These are phyloP conservation scores for Lecanicillium sp. DNA, from an alignment of 2,329 filamentous ascomycete species.

Conservation along the genomic window DNA sequence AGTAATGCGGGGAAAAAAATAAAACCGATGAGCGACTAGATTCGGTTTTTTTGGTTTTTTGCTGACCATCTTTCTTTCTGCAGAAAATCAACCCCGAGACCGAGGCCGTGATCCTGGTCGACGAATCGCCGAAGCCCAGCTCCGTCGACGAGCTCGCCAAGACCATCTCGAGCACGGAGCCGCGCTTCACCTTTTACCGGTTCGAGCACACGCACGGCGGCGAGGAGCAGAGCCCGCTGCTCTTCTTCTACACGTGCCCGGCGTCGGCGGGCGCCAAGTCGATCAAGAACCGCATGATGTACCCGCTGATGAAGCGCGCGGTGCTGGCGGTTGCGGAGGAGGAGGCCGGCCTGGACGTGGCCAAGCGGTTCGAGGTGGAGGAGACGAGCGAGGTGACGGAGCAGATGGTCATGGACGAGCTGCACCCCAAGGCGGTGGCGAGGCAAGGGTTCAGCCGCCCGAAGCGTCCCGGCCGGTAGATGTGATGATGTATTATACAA, in stretches of 20 bases:
- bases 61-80: neutral
- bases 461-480: conserved; percentile 66
- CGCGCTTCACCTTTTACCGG: conserved; percentile 73
- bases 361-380: conserved; percentile 65
- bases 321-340: conserved; percentile 60
- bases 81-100: conserved; percentile 66
- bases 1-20: conserved; percentile 22
- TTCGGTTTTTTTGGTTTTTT: neutral
- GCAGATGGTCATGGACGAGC: conserved; percentile 56
- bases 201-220: conserved; percentile 54
- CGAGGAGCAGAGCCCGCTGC: conserved; percentile 48
- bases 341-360: conserved; percentile 59
- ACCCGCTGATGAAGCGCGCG: conserved; percentile 63
- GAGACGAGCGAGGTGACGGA: conserved; percentile 67
- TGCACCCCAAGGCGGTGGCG: conserved; percentile 60
- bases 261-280: conserved; percentile 55
- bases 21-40: too few species aligned
- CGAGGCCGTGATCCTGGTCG: conserved; percentile 63
- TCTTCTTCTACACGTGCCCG: conserved; percentile 82
- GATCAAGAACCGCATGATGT: conserved; percentile 82
- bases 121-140: conserved; percentile 43
- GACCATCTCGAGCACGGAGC: conserved; percentile 60
- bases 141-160: conserved; percentile 52
- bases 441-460: conserved; percentile 69
- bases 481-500: neutral